Conservation (phyloP, 305 asterid genomes). For the Solanum hybrid region DNA sequence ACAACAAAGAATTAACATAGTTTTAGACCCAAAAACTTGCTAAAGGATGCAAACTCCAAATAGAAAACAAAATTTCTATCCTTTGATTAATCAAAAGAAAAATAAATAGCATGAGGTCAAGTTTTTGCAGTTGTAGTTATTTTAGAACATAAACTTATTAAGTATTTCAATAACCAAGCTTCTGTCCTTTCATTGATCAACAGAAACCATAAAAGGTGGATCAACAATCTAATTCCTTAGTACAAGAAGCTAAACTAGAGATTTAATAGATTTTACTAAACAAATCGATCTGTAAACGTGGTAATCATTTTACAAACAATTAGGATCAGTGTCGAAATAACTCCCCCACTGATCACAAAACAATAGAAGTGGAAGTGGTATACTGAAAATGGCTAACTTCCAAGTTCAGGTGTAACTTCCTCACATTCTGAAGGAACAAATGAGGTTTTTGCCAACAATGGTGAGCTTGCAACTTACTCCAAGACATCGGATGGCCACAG, state of each 20-base stretch:
- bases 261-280: not conserved
- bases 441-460: not conserved
- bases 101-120: not conserved
- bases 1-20: not conserved
- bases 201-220: not conserved
- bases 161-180: not conserved
- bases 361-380: not conserved
- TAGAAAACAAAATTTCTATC: not conserved
- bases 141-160: not conserved
- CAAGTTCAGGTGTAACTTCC: not conserved
- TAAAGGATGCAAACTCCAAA: not conserved
- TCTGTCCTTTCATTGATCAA: not conserved
- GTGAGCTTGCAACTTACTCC: constrained; percentile 29
- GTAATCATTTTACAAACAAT: not conserved
- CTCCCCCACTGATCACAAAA: not conserved
- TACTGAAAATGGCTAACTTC: not conserved
- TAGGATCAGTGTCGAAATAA: not conserved
- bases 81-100: not conserved
- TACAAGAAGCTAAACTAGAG: not conserved
- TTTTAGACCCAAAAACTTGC: not conserved
- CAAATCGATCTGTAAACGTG: not conserved
- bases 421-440: not conserved
- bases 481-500: constrained; percentile 58
- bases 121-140: not conserved
- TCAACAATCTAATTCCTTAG: not conserved